A percentile compares a stretch with the other conserved stretches of the same genome.
These are phyloP conservation scores for Mediolabrus comicus DNA, from an alignment of 108 stramenopile species.

Conservation along the genomic window DNA sequence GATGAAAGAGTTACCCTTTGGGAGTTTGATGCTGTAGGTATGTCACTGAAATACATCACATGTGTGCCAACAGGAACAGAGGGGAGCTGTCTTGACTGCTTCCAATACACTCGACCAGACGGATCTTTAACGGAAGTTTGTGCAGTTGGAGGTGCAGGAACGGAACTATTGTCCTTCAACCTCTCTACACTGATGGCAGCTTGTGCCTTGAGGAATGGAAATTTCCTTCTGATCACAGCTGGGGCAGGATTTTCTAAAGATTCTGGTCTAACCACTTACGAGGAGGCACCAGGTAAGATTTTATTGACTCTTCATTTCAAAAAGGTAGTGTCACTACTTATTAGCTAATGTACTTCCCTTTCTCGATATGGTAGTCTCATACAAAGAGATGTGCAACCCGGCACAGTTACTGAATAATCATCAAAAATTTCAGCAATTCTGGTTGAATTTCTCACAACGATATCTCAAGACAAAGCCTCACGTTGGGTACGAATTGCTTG, in stretches of 20 bases:
- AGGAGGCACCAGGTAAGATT: conserved; percentile 15
- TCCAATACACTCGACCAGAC: neutral
- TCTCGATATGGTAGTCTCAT: no score
- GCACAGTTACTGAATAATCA: conserved; percentile 24
- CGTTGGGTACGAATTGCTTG: conserved; percentile 51
- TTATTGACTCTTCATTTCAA: no score
- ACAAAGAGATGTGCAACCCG: conserved; percentile 49
- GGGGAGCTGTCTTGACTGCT: conserved; percentile 32
- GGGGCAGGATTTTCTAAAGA: conserved; percentile 63
- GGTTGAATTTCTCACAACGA: conserved; percentile 39
- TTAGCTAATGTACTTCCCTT: no score
- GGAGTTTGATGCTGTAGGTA: conserved; percentile 14
- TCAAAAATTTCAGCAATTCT: conserved; percentile 45
- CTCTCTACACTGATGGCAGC: conserved; percentile 27
- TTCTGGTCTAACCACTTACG: conserved; percentile 52
- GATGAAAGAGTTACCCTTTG: conserved; percentile 55
- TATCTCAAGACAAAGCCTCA: conserved; percentile 53
- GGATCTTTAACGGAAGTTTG: conserved; percentile 16
- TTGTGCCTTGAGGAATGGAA: conserved; percentile 15
- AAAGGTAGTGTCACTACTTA: no score
- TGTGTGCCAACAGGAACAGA: conserved; percentile 30
- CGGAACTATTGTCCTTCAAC: conserved; percentile 40
- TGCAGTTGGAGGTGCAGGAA: conserved; percentile 51
- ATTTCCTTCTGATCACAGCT: conserved; percentile 50
- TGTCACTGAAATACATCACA: conserved; percentile 13